Conservation (phyloP, 1,139 yeast species). For the Arxiozyma slooffiae region DNA sequence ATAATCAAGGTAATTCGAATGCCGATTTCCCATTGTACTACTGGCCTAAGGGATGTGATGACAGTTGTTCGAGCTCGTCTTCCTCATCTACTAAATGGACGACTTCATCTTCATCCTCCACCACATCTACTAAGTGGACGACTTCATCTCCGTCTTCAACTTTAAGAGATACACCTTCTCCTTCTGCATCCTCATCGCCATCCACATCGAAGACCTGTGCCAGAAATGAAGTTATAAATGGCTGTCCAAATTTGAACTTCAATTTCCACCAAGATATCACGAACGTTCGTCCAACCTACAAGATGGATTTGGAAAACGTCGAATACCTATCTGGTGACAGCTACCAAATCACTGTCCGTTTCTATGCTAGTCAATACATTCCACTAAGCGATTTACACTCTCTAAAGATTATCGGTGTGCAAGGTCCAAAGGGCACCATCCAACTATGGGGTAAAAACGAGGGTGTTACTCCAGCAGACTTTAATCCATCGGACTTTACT, state of each 20-base stretch:
- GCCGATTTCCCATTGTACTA: constrained; percentile 27
- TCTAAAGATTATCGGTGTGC: constrained; percentile 23
- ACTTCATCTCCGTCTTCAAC: too few relatives aligned
- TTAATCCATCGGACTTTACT: constrained; percentile 25
- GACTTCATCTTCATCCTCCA: too few relatives aligned
- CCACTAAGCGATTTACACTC: constrained; percentile 21
- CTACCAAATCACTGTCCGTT: constrained; percentile 26
- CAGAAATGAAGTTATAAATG: background rate
- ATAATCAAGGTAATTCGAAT: too few relatives aligned
- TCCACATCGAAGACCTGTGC: too few relatives aligned
- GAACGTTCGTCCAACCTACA: constrained; percentile 3
- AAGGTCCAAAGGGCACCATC: constrained; percentile 19
- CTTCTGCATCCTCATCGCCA: too few relatives aligned
- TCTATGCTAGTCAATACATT: constrained; percentile 16
- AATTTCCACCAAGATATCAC: constrained; percentile 9
- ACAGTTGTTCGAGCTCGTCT: too few relatives aligned
- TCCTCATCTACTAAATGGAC: too few relatives aligned
- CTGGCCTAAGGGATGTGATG: constrained; percentile 16
- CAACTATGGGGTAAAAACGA: constrained; percentile 23
- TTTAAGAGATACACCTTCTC: too few relatives aligned
- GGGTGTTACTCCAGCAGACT: constrained; percentile 12
- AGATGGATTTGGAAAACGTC: constrained; percentile 4
- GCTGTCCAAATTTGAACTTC: constrained; percentile 15
- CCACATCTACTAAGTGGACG: too few relatives aligned
- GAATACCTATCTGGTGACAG: constrained; percentile 7